These are phyloP conservation scores for Cruciata laevipes DNA, from an alignment of 257 asterid genomes.

Conservation along the genomic window DNA sequence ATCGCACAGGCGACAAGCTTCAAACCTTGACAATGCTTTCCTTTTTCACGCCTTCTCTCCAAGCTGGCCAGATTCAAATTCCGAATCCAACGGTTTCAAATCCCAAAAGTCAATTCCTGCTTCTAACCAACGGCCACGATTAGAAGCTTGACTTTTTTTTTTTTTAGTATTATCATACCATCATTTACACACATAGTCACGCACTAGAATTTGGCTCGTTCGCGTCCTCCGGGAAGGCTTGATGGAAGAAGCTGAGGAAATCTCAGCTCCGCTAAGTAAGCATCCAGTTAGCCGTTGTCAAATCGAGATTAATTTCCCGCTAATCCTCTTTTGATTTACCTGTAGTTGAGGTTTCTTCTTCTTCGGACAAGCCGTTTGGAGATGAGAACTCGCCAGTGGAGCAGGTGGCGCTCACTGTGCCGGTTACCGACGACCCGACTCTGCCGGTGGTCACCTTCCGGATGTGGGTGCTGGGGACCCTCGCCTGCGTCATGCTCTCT, in stretches of 20 bases:
- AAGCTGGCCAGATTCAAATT: neutral
- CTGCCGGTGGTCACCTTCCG: constrained; percentile 79
- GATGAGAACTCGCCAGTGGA: constrained; percentile 60
- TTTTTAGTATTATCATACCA: no score
- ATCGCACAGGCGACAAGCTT: neutral
- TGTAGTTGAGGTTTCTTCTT: constrained; percentile 37
- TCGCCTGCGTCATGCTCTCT: constrained; percentile 63
- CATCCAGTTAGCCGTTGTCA: neutral
- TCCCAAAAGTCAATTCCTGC: neutral
- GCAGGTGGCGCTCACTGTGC: constrained; percentile 82
- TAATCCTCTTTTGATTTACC: neutral
- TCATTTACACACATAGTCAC: neutral
- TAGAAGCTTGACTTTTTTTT: neutral
- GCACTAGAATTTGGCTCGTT: neutral
- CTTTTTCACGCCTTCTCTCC: neutral
- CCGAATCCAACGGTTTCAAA: neutral
- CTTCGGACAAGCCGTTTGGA: constrained; percentile 4
- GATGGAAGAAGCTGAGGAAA: constrained; percentile 13
- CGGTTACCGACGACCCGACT: constrained; percentile 50
- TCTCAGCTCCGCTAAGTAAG: constrained; percentile 31
- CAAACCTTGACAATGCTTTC: neutral
- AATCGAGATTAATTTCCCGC: neutral
- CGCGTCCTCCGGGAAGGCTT: neutral
- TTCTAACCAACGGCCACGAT: constrained; percentile 5
- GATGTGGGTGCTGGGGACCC: constrained; percentile 58